Conservation (phyloP, 2,329 filamentous ascomycete species). For the Xylariomycetidae sp. region DNA sequence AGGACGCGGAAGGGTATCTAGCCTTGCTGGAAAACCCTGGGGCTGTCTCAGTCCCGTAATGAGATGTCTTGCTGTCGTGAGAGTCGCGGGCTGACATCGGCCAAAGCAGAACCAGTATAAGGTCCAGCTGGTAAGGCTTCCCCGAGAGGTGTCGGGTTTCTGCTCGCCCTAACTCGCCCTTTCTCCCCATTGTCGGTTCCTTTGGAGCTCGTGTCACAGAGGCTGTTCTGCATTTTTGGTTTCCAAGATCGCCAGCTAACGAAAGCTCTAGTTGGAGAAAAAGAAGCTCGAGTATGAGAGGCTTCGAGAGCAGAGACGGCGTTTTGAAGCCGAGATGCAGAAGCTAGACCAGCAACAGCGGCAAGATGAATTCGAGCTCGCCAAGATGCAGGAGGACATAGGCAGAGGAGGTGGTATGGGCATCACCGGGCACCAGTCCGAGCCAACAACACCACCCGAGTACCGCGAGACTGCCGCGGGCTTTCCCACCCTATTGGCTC, state of each 20-base stretch:
- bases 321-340: constrained; percentile 90
- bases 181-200: too few relatives aligned
- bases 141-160: too few relatives aligned
- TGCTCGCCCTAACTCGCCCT: too few relatives aligned
- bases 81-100: constrained; percentile 23
- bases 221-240: background rate
- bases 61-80: constrained; percentile 23
- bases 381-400: constrained; percentile 77
- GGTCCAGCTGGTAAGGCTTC: constrained; percentile 66
- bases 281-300: constrained; percentile 90
- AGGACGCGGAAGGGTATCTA: constrained; percentile 4
- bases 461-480: constrained; percentile 67
- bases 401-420: constrained; percentile 44
- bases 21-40: constrained; percentile 14
- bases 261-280: constrained; percentile 70
- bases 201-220: background rate
- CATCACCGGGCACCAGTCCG: constrained; percentile 72
- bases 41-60: constrained; percentile 24
- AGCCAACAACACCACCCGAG: constrained; percentile 94
- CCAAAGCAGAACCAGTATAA: constrained; percentile 25
- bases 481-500: constrained; percentile 74
- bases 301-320: constrained; percentile 79
- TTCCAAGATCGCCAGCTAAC: too few relatives aligned
- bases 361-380: constrained; percentile 75
- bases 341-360: constrained; percentile 80